Conservation (phyloP, 2,329 filamentous ascomycete species). For the Penicillium corylophilum region DNA sequence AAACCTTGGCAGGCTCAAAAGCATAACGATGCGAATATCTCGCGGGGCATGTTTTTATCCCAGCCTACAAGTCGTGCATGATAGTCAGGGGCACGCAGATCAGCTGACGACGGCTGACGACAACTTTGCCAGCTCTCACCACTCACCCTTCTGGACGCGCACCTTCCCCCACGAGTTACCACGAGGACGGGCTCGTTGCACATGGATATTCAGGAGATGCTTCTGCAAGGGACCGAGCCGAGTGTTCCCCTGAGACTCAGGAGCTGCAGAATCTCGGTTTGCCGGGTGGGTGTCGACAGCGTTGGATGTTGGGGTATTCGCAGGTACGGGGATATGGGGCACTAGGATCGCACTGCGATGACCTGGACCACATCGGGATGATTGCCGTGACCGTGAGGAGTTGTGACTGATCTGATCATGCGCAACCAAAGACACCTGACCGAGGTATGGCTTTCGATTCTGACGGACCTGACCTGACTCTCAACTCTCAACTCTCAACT, state of each 20-base stretch:
- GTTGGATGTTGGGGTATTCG: not conserved
- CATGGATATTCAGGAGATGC: not conserved
- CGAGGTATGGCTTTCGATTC: not conserved
- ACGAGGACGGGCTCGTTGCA: conserved; percentile 3
- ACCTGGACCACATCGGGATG: not conserved
- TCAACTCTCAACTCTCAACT: not conserved
- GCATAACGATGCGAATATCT: not conserved
- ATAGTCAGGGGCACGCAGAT: conserved; percentile 11
- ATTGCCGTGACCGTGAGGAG: not conserved
- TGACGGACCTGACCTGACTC: not conserved
- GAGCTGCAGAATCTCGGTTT: not conserved
- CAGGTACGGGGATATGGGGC: not conserved
- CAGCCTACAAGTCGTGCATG: conserved; percentile 1
- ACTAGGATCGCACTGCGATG: not conserved
- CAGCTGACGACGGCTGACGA: conserved; percentile 10
- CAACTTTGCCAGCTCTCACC: conserved; percentile 1
- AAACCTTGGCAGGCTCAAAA: not conserved
- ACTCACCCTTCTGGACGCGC: conserved; percentile 1
- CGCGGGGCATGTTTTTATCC: not conserved
- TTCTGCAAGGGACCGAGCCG: conserved; percentile 8
- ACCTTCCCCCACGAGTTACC: not conserved
- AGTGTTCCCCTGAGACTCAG: not conserved
- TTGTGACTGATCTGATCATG: not conserved
- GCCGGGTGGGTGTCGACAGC: not conserved
- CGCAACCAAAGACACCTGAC: not conserved